Evolutionary conservation across 345 rosid genomes (phyloP).

Genomic region (Bruguiera parviflora): DNA sequence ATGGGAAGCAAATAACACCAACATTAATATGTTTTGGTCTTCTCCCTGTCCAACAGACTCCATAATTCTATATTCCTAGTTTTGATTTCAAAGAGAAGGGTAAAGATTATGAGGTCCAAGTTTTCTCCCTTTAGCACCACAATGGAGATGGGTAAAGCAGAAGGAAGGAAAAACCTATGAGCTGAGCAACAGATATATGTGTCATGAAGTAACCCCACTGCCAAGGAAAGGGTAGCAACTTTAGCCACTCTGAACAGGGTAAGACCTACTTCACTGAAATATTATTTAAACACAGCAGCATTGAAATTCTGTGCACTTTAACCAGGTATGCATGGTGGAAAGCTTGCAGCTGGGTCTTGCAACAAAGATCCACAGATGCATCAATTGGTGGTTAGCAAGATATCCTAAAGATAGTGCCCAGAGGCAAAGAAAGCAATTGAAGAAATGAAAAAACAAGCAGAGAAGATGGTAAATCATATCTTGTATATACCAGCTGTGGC

Average conservation of each 20-base stretch:
- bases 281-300: neutral
- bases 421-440: neutral
- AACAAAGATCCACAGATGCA: neutral
- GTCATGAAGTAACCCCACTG: neutral
- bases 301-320: neutral
- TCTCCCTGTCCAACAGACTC: neutral
- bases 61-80: too few species aligned
- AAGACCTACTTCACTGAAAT: neutral
- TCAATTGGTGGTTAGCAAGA: neutral
- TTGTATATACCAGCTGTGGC: too few species aligned
- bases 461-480: too few species aligned
- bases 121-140: constrained; percentile 1
- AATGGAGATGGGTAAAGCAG: neutral
- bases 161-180: neutral
- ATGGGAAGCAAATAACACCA: too few species aligned
- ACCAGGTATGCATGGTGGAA: too few species aligned
- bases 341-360: neutral
- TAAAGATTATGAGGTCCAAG: neutral
- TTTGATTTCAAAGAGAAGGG: neutral
- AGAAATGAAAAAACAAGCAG: neutral
- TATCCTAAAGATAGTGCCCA: neutral
- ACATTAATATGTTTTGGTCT: too few species aligned
- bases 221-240: neutral
- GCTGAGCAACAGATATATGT: constrained; percentile 1
- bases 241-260: neutral